phyloP scores from a whole-genome alignment of 2,329 filamentous ascomycete species.

The Alternaria longipes region DNA sequence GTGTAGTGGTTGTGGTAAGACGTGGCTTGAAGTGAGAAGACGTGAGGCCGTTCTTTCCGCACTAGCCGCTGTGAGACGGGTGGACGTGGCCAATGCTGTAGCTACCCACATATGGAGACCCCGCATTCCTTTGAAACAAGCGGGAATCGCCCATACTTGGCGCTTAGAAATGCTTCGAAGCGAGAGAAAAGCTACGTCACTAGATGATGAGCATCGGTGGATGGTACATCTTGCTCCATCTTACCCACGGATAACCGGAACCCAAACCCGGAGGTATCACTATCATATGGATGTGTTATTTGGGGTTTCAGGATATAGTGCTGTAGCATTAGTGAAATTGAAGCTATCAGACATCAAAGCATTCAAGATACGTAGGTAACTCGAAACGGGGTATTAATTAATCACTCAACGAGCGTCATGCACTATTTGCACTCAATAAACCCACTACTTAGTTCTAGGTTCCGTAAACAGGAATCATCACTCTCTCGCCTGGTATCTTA shows the following conservation, averaged over 20 bases:
- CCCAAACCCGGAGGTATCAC: too few species aligned
- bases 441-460: background rate
- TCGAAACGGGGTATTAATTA: background rate
- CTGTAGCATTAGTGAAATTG: background rate
- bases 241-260: background rate
- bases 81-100: background rate
- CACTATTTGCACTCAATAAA: background rate
- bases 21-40: background rate
- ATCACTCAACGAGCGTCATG: background rate
- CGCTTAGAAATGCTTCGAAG: background rate
- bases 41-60: background rate
- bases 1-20: background rate
- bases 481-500: background rate
- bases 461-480: background rate
- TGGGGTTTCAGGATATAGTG: background rate
- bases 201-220: background rate
- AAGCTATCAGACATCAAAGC: background rate
- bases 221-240: background rate
- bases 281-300: too few species aligned
- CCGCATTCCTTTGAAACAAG: background rate
- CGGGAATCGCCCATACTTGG: background rate
- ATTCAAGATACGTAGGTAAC: too few species aligned
- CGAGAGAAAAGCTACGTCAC: too few species aligned
- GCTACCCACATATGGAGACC: background rate
- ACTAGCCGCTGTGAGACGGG: background rate